phyloP scores from a whole-genome alignment of 2,329 filamentous ascomycete species.

The Fusarium papillatum region DNA sequence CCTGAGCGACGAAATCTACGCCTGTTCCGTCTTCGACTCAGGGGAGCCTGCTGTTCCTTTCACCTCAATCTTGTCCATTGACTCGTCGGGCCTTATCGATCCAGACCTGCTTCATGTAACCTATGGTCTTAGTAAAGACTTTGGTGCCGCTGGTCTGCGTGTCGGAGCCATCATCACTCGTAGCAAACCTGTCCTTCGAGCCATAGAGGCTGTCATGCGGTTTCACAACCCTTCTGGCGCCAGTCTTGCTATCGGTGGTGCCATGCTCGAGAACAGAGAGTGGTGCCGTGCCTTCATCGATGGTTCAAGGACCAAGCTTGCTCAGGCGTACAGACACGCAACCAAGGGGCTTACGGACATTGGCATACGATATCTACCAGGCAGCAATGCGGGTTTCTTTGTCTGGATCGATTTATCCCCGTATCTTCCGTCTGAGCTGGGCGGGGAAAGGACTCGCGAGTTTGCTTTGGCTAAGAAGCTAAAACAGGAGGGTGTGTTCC shows the following conservation, averaged over 20 bases:
- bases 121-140: slow-evolving; percentile 62
- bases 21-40: slow-evolving; percentile 61
- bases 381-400: slow-evolving; percentile 70
- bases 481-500: slow-evolving; percentile 60
- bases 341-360: slow-evolving; percentile 53
- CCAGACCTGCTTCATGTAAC: slow-evolving; percentile 63
- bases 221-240: slow-evolving; percentile 63
- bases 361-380: slow-evolving; percentile 57
- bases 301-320: slow-evolving; percentile 54
- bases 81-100: slow-evolving; percentile 58
- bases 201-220: slow-evolving; percentile 55
- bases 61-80: slow-evolving; percentile 63
- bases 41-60: slow-evolving; percentile 53
- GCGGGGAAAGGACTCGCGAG: slow-evolving; percentile 53
- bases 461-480: slow-evolving; percentile 59
- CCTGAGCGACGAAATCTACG: slow-evolving; percentile 72
- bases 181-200: slow-evolving; percentile 47
- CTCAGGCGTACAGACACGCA: slow-evolving; percentile 55
- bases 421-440: slow-evolving; percentile 50
- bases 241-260: slow-evolving; percentile 56
- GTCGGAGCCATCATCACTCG: slow-evolving; percentile 62
- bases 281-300: slow-evolving; percentile 61
- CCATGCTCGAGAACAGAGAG: slow-evolving; percentile 59
- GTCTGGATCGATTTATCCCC: slow-evolving; percentile 65
- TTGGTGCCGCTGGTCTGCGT: slow-evolving; percentile 65